A percentile compares a stretch with the other conserved stretches of the same genome.
These are phyloP conservation scores for Eragrostis curvula DNA, from an alignment of 176 grass and related monocot genomes.

Conservation along the genomic window DNA sequence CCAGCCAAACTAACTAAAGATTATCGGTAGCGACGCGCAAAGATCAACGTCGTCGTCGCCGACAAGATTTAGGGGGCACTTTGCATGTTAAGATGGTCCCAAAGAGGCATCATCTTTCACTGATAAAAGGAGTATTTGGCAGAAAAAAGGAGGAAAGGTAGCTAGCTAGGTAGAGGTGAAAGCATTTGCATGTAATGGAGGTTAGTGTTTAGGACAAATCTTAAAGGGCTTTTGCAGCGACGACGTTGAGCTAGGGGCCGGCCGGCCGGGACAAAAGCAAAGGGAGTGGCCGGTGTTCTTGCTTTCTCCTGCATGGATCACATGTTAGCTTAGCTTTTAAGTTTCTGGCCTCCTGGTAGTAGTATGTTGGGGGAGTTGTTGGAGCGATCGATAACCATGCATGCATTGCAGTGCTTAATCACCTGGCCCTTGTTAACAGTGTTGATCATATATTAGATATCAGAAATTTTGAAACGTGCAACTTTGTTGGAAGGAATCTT, in stretches of 20 bases:
- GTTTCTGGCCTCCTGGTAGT: not conserved
- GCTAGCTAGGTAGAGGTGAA: not conserved
- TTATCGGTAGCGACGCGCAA: not conserved
- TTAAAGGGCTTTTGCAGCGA: conserved; percentile 6
- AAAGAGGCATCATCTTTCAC: conserved; percentile 31
- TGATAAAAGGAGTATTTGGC: conserved; percentile 20
- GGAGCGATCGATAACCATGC: not conserved
- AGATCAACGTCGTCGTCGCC: not conserved
- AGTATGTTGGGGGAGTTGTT: too few relatives aligned
- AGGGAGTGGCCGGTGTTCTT: conserved; percentile 11
- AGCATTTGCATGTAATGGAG: not conserved
- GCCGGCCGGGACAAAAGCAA: not conserved
- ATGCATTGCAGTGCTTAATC: not conserved
- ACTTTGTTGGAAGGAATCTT: too few relatives aligned
- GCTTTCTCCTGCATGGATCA: conserved; percentile 7
- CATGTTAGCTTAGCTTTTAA: conserved; percentile 1
- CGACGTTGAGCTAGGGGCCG: not conserved
- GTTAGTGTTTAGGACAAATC: not conserved
- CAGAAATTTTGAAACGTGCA: not conserved
- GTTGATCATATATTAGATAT: not conserved
- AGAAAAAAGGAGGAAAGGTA: not conserved
- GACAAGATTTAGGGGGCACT: conserved; percentile 16
- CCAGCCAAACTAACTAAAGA: conserved; percentile 21
- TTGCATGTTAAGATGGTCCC: conserved; percentile 25
- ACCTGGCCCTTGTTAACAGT: not conserved